Conservation (phyloP, 306 rosid species). For the Chamaecrista fasciculata region DNA sequence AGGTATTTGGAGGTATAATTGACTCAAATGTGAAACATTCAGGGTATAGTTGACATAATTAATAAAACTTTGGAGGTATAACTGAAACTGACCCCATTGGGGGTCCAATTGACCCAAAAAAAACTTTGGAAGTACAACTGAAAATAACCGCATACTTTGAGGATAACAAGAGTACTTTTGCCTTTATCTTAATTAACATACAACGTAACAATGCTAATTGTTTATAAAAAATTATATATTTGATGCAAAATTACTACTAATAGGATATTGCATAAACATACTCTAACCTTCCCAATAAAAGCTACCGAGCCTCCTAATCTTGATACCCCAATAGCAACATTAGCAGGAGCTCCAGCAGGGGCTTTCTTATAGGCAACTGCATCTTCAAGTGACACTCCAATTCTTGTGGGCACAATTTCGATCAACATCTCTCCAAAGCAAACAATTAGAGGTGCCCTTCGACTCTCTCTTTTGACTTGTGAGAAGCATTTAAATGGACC, state of each 20-base stretch:
- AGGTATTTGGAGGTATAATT: no score
- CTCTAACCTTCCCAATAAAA: conserved; percentile 43
- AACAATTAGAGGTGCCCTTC: conserved; percentile 16
- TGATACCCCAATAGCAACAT: conserved; percentile 34
- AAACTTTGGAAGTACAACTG: no score
- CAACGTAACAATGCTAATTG: not conserved
- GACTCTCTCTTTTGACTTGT: not conserved
- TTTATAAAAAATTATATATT: not conserved
- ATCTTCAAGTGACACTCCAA: conserved; percentile 34
- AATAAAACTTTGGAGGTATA: no score
- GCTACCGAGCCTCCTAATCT: conserved; percentile 35
- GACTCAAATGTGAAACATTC: no score
- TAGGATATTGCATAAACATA: not conserved
- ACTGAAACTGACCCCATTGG: no score
- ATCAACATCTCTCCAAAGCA: conserved; percentile 47
- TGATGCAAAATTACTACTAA: not conserved
- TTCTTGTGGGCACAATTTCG: conserved; percentile 21
- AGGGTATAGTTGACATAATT: no score
- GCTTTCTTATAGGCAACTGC: conserved; percentile 27
- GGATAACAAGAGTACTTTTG: no score
- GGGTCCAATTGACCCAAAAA: no score
- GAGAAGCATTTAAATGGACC: conserved; percentile 18
- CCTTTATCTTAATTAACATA: no score
- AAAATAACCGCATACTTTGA: no score
- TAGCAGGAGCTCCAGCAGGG: conserved; percentile 37